These are phyloP conservation scores for Cercospora janseana DNA, from an alignment of 2,329 filamentous ascomycete species.

Conservation along the genomic window DNA sequence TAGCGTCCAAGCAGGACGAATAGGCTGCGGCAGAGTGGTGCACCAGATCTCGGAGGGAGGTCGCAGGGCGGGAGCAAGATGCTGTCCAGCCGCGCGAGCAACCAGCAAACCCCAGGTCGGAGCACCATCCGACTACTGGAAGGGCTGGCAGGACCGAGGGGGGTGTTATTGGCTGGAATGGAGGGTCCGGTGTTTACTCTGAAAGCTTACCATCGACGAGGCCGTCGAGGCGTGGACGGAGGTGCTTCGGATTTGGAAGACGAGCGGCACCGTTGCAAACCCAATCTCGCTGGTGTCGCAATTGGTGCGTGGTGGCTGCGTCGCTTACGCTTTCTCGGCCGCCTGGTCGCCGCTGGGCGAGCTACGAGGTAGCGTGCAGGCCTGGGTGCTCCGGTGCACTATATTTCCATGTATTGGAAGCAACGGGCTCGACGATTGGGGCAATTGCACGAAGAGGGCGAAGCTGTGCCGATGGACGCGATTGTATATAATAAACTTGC, in stretches of 20 bases:
- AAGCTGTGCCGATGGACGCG: too few species aligned
- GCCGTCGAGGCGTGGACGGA: not conserved
- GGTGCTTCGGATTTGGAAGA: not conserved
- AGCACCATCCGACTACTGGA: not conserved
- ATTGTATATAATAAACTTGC: too few species aligned
- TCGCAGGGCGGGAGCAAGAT: not conserved
- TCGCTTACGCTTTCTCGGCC: not conserved
- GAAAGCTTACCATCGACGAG: not conserved
- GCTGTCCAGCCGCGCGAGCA: not conserved
- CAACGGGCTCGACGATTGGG: too few species aligned
- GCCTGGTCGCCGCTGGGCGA: not conserved
- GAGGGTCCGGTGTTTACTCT: not conserved
- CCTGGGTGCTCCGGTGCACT: not conserved
- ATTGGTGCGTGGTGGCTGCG: slow-evolving; percentile 7
- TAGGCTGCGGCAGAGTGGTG: not conserved
- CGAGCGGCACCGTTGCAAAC: not conserved
- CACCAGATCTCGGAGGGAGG: not conserved
- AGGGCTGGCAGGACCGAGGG: not conserved
- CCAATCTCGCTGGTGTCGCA: slow-evolving; percentile 4
- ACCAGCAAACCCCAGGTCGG: not conserved
- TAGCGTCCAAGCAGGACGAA: slow-evolving; percentile 3
- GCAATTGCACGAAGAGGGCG: too few species aligned
- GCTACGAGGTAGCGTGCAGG: too few species aligned
- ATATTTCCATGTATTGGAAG: not conserved
- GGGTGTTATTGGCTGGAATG: not conserved